Conservation (phyloP, 768 basidiomycete genomes). For the Boletus pseudopeckii region DNA sequence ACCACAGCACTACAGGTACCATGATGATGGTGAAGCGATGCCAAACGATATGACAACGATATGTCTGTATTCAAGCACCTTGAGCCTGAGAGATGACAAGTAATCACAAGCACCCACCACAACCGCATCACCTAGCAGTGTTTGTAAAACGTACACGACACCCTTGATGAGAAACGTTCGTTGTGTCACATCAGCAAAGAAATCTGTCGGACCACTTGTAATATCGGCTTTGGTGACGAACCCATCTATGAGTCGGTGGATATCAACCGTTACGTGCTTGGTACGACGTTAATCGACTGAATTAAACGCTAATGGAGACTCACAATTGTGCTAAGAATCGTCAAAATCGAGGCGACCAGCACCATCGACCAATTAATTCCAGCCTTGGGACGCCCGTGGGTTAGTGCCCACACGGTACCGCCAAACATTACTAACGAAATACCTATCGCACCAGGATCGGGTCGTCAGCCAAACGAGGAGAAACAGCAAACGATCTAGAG, state of each 20-base stretch:
- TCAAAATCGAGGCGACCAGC: conserved; percentile 20
- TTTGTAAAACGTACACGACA: conserved; percentile 25
- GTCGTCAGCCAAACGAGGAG: background rate
- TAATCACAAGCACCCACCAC: background rate
- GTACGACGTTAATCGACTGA: background rate
- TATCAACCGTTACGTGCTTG: conserved; percentile 25
- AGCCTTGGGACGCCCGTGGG: conserved; percentile 9
- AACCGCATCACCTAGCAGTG: conserved; percentile 20
- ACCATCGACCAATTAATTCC: conserved; percentile 23
- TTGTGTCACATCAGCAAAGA: conserved; percentile 28
- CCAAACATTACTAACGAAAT: conserved; percentile 21
- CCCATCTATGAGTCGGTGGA: conserved; percentile 24
- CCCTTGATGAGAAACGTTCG: conserved; percentile 31
- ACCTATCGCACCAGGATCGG: conserved; percentile 1
- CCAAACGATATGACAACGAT: conserved; percentile 25
- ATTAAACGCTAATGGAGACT: background rate
- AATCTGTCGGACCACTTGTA: conserved; percentile 26
- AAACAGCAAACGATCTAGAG: background rate
- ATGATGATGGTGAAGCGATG: conserved; percentile 10
- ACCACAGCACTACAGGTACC: conserved; percentile 17
- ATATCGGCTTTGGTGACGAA: conserved; percentile 20
- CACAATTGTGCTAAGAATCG: conserved; percentile 20
- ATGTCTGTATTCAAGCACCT: conserved; percentile 9
- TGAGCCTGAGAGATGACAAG: background rate
- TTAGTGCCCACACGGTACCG: conserved; percentile 26